A percentile compares a stretch with the other conserved stretches of the same genome.
phyloP scores from a whole-genome alignment of 2,329 filamentous ascomycete species.

The Celoporthe dispersa region DNA sequence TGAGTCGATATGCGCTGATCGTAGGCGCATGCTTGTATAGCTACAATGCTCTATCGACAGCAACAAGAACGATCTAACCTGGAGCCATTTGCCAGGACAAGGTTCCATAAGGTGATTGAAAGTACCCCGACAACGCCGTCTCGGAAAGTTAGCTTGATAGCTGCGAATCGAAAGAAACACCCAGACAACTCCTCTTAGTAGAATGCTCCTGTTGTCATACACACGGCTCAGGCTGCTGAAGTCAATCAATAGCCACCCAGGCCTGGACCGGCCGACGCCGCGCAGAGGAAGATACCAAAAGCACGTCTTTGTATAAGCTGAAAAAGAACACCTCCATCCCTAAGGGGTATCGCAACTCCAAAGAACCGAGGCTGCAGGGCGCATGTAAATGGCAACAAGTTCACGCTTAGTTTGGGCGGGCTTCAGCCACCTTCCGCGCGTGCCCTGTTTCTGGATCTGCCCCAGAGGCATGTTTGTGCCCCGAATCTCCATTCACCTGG shows the following conservation, averaged over 20 bases:
- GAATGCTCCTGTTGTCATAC: not conserved
- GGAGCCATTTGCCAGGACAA: slow-evolving; percentile 6
- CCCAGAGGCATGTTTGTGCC: slow-evolving; percentile 19
- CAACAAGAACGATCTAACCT: slow-evolving; percentile 3
- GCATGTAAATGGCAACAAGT: slow-evolving; percentile 17
- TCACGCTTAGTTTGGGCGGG: slow-evolving; percentile 24
- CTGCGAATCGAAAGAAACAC: slow-evolving; percentile 15
- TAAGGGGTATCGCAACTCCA: slow-evolving; percentile 28
- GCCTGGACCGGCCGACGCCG: slow-evolving; percentile 3
- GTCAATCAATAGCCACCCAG: slow-evolving; percentile 1
- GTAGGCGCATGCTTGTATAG: slow-evolving; percentile 19
- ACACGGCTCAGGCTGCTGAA: not conserved
- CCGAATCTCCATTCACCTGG: slow-evolving; percentile 26
- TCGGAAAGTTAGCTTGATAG: slow-evolving; percentile 4
- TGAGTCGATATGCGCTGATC: slow-evolving; percentile 9
- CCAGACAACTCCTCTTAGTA: slow-evolving; percentile 2
- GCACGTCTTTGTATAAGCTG: slow-evolving; percentile 13
- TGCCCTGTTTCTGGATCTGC: slow-evolving; percentile 22
- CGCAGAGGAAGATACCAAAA: slow-evolving; percentile 4
- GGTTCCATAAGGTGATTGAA: not conserved
- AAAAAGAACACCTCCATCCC: slow-evolving; percentile 17
- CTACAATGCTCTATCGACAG: slow-evolving; percentile 21
- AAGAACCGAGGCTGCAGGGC: slow-evolving; percentile 18
- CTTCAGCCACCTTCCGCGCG: slow-evolving; percentile 19
- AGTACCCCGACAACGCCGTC: slow-evolving; percentile 19